Conservation (phyloP, 2,329 filamentous ascomycete genomes). For the Colletotrichum somersetense region DNA sequence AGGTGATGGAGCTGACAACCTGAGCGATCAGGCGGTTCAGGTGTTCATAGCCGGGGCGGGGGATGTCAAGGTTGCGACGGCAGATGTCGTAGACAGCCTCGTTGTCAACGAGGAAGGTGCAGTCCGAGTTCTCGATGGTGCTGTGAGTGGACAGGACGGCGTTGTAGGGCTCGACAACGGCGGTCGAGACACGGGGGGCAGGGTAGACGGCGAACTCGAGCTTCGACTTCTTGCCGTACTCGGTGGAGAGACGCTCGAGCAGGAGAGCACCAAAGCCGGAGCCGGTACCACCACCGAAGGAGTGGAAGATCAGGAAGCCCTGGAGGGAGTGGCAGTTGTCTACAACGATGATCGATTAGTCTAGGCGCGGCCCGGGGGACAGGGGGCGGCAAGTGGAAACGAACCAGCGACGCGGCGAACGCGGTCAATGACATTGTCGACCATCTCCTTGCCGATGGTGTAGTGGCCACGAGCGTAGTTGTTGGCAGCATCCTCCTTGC, state of each 20-base stretch:
- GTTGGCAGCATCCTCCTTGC: slow-evolving; percentile 83
- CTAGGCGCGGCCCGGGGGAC: neutral
- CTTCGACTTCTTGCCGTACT: slow-evolving; percentile 84
- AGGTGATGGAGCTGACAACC: slow-evolving; percentile 81
- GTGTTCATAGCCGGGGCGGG: slow-evolving; percentile 77
- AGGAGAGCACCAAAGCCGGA: slow-evolving; percentile 80
- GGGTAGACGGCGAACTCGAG: slow-evolving; percentile 81
- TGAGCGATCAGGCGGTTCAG: slow-evolving; percentile 80
- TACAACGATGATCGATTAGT: slow-evolving; percentile 49
- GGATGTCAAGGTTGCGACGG: slow-evolving; percentile 77
- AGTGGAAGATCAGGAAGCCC: slow-evolving; percentile 82
- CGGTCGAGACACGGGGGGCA: slow-evolving; percentile 76
- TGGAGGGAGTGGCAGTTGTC: slow-evolving; percentile 81
- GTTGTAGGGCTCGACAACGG: slow-evolving; percentile 81
- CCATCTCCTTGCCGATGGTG: slow-evolving; percentile 82
- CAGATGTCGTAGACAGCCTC: slow-evolving; percentile 83
- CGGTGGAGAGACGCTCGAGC: slow-evolving; percentile 78
- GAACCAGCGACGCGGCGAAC: slow-evolving; percentile 77
- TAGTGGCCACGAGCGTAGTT: slow-evolving; percentile 84
- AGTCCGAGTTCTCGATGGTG: slow-evolving; percentile 83
- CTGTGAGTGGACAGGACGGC: slow-evolving; percentile 80
- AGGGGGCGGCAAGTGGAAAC: slow-evolving; percentile 45
- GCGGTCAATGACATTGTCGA: slow-evolving; percentile 77
- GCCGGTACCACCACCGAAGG: slow-evolving; percentile 79
- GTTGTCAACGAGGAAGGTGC: slow-evolving; percentile 82